Percentiles rank a stretch among this genome's conserved stretches.
Conservation (phyloP, 495 filamentous ascomycete species). For the Echria macrotheca region DNA sequence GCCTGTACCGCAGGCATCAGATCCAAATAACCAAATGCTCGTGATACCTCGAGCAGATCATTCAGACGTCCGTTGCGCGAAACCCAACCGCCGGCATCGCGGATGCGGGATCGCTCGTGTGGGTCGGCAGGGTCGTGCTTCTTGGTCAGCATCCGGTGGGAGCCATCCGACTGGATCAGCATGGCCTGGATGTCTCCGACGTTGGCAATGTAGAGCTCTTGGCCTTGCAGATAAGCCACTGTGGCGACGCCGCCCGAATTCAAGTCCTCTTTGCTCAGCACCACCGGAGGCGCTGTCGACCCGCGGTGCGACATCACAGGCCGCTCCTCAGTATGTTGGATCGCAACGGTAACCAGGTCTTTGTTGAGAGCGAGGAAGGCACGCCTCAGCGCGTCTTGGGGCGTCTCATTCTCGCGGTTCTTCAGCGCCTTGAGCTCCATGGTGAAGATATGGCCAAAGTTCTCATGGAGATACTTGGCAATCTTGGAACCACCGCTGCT, state of each 20-base stretch:
- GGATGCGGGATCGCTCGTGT: constrained; percentile 78
- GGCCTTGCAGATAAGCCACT: constrained; percentile 79
- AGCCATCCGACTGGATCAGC: constrained; percentile 81
- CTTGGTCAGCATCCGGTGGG: constrained; percentile 70
- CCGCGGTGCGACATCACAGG: constrained; percentile 59
- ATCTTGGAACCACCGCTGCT: constrained; percentile 87
- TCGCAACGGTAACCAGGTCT: constrained; percentile 83
- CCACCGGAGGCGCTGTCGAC: constrained; percentile 58
- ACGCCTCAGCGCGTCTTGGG: constrained; percentile 75
- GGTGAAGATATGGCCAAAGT: constrained; percentile 77
- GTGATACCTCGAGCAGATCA: constrained; percentile 82
- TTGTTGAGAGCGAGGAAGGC: constrained; percentile 90
- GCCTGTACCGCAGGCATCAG: constrained; percentile 91
- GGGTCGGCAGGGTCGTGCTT: constrained; percentile 90
- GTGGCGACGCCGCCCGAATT: constrained; percentile 87
- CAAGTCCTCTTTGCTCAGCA: constrained; percentile 81
- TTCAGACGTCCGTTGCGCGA: constrained; percentile 91
- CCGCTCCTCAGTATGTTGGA: constrained; percentile 70
- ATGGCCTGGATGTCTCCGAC: constrained; percentile 93
- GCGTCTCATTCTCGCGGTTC: constrained; percentile 54
- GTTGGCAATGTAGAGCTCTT: constrained; percentile 90
- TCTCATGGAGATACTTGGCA: constrained; percentile 92
- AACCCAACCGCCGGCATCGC: constrained; percentile 91
- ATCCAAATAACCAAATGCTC: constrained; percentile 90
- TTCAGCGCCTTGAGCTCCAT: constrained; percentile 72